A percentile compares a stretch with the other conserved stretches of the same genome.
phyloP scores from a whole-genome alignment of 2,329 filamentous ascomycete genomes.

The Ophiostoma angusticollis region DNA sequence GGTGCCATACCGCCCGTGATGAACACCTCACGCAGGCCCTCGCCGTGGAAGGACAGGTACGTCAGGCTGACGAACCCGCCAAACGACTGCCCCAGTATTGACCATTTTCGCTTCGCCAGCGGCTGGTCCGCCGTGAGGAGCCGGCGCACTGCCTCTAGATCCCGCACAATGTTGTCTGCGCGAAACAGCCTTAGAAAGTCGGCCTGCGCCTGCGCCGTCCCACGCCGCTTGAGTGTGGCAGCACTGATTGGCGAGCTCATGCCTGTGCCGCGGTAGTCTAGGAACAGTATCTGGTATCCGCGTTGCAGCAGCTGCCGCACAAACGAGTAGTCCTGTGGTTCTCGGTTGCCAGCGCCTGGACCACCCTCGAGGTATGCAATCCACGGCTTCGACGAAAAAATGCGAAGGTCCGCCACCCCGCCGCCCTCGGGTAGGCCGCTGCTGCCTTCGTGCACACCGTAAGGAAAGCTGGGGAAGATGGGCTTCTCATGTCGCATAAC shows the following conservation, averaged over 20 bases:
- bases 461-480: constrained; percentile 33
- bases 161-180: constrained; percentile 79
- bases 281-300: constrained; percentile 72
- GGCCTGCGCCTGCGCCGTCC: constrained; percentile 52
- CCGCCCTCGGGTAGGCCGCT: constrained; percentile 1
- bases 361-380: constrained; percentile 75
- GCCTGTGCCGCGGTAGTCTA: constrained; percentile 89
- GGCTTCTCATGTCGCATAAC: constrained; percentile 53
- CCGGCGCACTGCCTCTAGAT: constrained; percentile 74
- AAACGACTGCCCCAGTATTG: constrained; percentile 80
- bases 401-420: constrained; percentile 3
- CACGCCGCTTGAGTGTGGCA: constrained; percentile 53
- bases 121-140: constrained; percentile 59
- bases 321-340: constrained; percentile 61
- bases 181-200: constrained; percentile 75
- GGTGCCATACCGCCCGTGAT: constrained; percentile 75
- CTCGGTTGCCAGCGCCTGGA: constrained; percentile 63
- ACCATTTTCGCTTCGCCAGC: constrained; percentile 54
- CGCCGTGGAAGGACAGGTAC: constrained; percentile 70
- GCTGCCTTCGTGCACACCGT: constrained; percentile 20
- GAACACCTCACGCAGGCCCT: constrained; percentile 71
- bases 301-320: constrained; percentile 60
- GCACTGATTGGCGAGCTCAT: constrained; percentile 70
- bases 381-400: constrained; percentile 35
- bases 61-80: constrained; percentile 77